Evolutionary conservation across 352 stramenopile species (phyloP).

Genomic region (Phytophthora niederhauseri): DNA sequence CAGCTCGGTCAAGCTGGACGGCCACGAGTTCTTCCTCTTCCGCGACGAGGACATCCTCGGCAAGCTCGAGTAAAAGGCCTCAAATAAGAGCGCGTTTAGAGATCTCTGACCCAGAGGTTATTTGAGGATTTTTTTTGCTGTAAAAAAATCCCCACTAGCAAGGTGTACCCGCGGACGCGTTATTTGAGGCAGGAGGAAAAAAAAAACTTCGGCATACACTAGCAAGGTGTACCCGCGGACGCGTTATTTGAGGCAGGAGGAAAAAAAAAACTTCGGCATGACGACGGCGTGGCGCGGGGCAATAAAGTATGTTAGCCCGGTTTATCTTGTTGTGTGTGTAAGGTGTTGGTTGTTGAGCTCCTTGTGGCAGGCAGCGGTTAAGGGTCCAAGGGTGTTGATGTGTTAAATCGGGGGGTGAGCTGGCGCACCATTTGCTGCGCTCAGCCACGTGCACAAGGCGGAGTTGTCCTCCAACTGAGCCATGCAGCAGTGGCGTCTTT

Average conservation of each 20-base stretch:
- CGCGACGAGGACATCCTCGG: constrained; percentile 97
- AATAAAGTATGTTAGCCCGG: constrained; percentile 56
- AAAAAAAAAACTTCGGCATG: background rate
- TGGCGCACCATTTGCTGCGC: too few relatives aligned
- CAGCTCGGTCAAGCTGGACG: constrained; percentile 92
- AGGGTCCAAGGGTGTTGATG: too few relatives aligned
- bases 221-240: background rate
- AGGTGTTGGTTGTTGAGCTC: too few relatives aligned
- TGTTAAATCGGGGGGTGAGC: too few relatives aligned
- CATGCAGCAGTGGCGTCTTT: too few relatives aligned
- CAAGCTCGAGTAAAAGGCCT: constrained; percentile 88
- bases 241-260: background rate
- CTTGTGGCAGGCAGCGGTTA: too few relatives aligned
- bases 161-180: background rate
- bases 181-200: background rate
- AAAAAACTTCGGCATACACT: too few relatives aligned
- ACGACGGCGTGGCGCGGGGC: constrained; percentile 12
- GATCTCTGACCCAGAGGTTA: background rate
- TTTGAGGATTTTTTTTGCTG: background rate
- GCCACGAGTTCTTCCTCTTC: constrained; percentile 95
- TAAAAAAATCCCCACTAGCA: background rate
- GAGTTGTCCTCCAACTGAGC: too few relatives aligned
- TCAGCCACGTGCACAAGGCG: too few relatives aligned
- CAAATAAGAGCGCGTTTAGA: background rate
- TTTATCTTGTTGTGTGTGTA: background rate